A percentile compares a stretch with the other conserved stretches of the same genome.
phyloP scores from a whole-genome alignment of 345 rosid species.

The Populus tremula region DNA sequence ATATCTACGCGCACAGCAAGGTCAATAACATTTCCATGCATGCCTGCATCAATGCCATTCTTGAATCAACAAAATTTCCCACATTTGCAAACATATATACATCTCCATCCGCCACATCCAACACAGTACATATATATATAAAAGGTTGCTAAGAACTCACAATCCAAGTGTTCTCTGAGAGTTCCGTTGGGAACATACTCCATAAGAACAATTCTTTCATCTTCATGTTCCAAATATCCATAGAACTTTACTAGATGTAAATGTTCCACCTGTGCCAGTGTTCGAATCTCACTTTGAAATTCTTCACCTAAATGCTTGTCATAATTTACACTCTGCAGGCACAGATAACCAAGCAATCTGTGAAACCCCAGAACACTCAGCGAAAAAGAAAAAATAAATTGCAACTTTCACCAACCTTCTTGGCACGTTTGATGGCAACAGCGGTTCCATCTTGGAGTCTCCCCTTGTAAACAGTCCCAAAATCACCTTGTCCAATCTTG shows the following conservation, averaged over 20 bases:
- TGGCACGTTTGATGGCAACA: constrained; percentile 85
- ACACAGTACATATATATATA: neutral
- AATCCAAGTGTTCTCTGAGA: constrained; percentile 85
- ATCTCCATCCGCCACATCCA: neutral
- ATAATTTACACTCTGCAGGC: constrained; percentile 54
- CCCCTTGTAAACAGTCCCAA: constrained; percentile 89
- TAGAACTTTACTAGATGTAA: constrained; percentile 71
- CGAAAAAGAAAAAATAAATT: neutral
- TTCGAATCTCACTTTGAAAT: constrained; percentile 73
- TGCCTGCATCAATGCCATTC: constrained; percentile 44
- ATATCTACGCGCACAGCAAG: constrained; percentile 68
- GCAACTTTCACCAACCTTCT: constrained; percentile 48
- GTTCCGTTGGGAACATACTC: constrained; percentile 91
- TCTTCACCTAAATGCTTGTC: constrained; percentile 74
- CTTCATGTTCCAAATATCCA: constrained; percentile 62
- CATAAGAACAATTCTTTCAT: constrained; percentile 70
- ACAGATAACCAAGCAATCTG: constrained; percentile 1
- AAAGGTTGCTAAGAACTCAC: constrained; percentile 40
- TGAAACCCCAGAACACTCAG: neutral
- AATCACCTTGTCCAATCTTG: constrained; percentile 89
- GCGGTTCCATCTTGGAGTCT: constrained; percentile 66
- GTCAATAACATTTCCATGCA: constrained; percentile 55
- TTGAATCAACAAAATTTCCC: constrained; percentile 13
- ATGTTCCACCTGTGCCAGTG: constrained; percentile 77
- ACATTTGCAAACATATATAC: neutral